Percentiles rank a stretch among this genome's conserved stretches.
phyloP scores from a whole-genome alignment of 257 asterid species.

The Petunia axillaris region DNA sequence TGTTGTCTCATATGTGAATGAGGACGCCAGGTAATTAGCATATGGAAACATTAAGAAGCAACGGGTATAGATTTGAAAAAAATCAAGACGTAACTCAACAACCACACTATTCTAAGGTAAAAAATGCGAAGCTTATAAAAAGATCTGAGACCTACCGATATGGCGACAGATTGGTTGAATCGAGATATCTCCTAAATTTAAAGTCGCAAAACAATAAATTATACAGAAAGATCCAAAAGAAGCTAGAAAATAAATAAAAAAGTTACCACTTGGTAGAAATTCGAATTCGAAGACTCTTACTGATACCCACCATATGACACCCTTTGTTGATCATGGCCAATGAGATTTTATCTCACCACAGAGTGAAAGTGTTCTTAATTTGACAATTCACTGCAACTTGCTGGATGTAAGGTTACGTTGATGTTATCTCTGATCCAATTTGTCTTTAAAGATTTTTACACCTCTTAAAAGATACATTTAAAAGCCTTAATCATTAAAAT shows the following conservation, averaged over 20 bases:
- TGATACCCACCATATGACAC: not conserved
- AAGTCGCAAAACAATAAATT: not conserved
- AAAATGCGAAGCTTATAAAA: not conserved
- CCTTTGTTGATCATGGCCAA: not conserved
- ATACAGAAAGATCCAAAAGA: too few species aligned
- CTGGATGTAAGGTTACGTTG: not conserved
- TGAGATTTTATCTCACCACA: not conserved
- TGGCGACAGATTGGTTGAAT: not conserved
- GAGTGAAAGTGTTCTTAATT: not conserved
- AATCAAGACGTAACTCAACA: not conserved
- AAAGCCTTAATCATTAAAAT: too few species aligned
- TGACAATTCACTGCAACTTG: not conserved
- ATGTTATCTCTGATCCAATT: too few species aligned
- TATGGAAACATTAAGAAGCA: too few species aligned
- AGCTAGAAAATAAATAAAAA: too few species aligned
- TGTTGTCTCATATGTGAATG: not conserved
- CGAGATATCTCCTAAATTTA: not conserved
- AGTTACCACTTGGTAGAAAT: not conserved
- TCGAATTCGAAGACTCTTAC: not conserved
- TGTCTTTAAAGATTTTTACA: too few species aligned
- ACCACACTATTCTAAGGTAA: not conserved
- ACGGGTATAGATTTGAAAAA: not conserved
- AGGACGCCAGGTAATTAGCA: too few species aligned
- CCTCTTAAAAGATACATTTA: too few species aligned
- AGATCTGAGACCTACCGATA: not conserved